Evolutionary conservation across 2,329 filamentous ascomycete species (phyloP).

Genomic region (Hymenoscyphus fraxineus): DNA sequence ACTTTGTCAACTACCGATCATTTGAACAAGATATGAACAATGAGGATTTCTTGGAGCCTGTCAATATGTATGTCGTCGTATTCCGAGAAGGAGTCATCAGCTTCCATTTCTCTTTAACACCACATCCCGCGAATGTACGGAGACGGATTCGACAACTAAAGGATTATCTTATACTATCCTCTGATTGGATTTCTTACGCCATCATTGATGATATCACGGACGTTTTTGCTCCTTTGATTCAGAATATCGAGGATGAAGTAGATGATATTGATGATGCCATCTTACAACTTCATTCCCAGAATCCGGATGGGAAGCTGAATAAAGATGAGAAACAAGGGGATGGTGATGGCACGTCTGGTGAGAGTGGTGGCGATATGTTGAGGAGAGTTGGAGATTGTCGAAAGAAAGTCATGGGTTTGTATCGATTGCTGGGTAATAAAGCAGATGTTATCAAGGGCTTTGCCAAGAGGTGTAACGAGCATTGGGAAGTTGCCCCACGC

Average conservation of each 20-base stretch:
- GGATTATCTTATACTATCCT: constrained; percentile 87
- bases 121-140: constrained; percentile 93
- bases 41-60: constrained; percentile 86
- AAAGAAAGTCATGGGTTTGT: constrained; percentile 96
- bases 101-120: constrained; percentile 96
- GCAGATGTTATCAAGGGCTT: constrained; percentile 99
- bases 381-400: constrained; percentile 87
- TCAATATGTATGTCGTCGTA: constrained; percentile 97
- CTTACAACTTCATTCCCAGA: constrained; percentile 68
- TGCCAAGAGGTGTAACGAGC: constrained; percentile 95
- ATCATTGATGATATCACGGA: constrained; percentile 98
- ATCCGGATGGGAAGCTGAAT: constrained; percentile 39
- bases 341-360: constrained; percentile 37
- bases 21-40: constrained; percentile 93
- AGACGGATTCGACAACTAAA: constrained; percentile 88
- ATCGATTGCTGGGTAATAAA: constrained; percentile 90
- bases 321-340: constrained; percentile 45
- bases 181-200: constrained; percentile 98
- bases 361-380: constrained; percentile 74
- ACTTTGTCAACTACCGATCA: constrained; percentile 96
- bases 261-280: constrained; percentile 96
- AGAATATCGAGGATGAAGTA: constrained; percentile 90
- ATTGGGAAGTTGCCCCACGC: constrained; percentile 92
- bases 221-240: constrained; percentile 87
- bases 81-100: constrained; percentile 93